These are phyloP conservation scores for Chlorophyllum brunneum DNA, from an alignment of 768 basidiomycete genomes.

Conservation along the genomic window DNA sequence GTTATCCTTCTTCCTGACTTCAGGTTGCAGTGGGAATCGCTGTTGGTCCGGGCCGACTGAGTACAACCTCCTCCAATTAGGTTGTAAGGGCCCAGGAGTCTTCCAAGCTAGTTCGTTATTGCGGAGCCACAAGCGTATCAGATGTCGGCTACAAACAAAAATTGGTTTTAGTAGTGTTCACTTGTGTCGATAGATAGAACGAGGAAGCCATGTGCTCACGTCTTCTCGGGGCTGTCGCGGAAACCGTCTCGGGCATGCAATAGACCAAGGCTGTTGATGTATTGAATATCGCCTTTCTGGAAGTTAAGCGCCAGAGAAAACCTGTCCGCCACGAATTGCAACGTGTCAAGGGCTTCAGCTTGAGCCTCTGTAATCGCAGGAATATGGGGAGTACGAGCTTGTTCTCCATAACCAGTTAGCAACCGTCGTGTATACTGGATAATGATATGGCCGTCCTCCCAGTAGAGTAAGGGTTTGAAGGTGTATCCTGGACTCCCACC, in stretches of 20 bases:
- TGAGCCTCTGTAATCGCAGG: constrained; percentile 47
- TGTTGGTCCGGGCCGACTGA: constrained; percentile 39
- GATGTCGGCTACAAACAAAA: constrained; percentile 32
- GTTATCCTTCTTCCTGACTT: constrained; percentile 35
- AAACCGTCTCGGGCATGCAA: constrained; percentile 46
- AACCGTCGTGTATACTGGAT: constrained; percentile 43
- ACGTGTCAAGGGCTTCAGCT: constrained; percentile 36
- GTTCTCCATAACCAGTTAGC: constrained; percentile 37
- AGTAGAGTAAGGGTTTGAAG: constrained; percentile 36
- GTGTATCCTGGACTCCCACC: constrained; percentile 32
- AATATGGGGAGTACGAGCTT: constrained; percentile 32
- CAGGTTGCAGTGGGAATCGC: constrained; percentile 40
- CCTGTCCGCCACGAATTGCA: constrained; percentile 41
- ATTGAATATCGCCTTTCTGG: constrained; percentile 47
- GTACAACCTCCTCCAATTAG: constrained; percentile 19
- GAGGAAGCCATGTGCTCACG: constrained; percentile 26
- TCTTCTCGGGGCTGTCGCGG: constrained; percentile 35
- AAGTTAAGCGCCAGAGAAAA: constrained; percentile 41
- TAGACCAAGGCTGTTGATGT: constrained; percentile 43
- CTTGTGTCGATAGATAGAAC: constrained; percentile 1
- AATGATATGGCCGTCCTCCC: constrained; percentile 34
- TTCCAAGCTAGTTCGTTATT: constrained; percentile 18
- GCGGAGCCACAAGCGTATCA: constrained; percentile 41
- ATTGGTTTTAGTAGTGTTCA: neutral
- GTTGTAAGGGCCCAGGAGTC: constrained; percentile 12